Evolutionary conservation across 1,139 yeast species (phyloP), one percentile per base, ranked within the genome.

Genomic region (Lodderomyces theae): DNA sequence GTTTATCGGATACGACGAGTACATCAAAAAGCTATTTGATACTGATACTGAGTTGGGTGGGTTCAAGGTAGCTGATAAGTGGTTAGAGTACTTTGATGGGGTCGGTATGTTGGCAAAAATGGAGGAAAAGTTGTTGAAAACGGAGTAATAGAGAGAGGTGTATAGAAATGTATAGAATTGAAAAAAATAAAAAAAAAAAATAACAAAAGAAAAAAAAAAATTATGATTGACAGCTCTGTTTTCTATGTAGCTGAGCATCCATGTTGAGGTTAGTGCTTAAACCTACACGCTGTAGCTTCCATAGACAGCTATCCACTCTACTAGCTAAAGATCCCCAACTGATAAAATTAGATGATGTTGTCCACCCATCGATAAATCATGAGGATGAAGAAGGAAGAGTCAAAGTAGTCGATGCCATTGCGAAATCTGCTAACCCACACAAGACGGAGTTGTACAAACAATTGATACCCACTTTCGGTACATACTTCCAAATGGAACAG

Each of bases 31-130:
- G 6, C 61, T 60, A 30, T 78, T 77, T 51, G 66, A 76, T 25
- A 71, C 74, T 64, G 43, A 46, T 31, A 57, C 61, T 19, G 82
- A 73, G 22, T 64, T 78, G 43, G 77, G 77, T 23, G 54, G 58
- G 25, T 60, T 80, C 24, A 58, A 66, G 3, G 65, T 62, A 11
- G 54, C 61, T 8, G 74, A 73, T 49, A 54, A 58, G 26, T 77
- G 82, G 82, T 61, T 61, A 23, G 63, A 66, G 21, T 77, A 76
- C 49, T 72, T 72, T 42, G 64, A 61, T 13, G 81, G 80, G 2
- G 64, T 77, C 45, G 81, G 76, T 0, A 60, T 77, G 58, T 60
- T 77, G 50, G 74, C 80, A 18, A 60, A 63, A 40, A 74, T 74
- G 64, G 82, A 77, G 46, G 50, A 56, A 29, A 43, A 48, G 11